phyloP scores from a whole-genome alignment of 1,284 basidiomycete species.

The Boletellus deceptivus region DNA sequence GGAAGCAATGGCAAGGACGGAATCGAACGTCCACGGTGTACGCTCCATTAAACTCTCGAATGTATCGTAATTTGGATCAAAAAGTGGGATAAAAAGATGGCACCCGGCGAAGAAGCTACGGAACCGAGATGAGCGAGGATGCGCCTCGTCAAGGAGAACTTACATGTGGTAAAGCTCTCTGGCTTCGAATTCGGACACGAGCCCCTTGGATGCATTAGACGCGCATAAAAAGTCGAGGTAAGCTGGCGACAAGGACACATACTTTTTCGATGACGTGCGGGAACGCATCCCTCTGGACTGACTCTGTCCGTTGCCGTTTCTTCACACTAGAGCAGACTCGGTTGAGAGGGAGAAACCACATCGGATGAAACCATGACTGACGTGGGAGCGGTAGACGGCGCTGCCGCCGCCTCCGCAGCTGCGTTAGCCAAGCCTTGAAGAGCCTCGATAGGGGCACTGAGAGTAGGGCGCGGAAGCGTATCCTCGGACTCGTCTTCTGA shows the following conservation, averaged over 20 bases:
- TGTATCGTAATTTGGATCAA: conserved; percentile 87
- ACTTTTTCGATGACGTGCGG: conserved; percentile 84
- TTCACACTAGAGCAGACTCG: conserved; percentile 53
- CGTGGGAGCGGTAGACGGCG: conserved; percentile 43
- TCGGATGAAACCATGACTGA: conserved; percentile 23
- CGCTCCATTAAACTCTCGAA: conserved; percentile 88
- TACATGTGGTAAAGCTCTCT: conserved; percentile 82
- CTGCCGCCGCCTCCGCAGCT: conserved; percentile 87
- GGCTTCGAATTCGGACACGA: conserved; percentile 74
- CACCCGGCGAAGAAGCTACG: conserved; percentile 91
- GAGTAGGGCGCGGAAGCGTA: conserved; percentile 72
- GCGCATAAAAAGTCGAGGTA: conserved; percentile 1
- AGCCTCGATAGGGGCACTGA: conserved; percentile 91
- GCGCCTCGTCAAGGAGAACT: conserved; percentile 17
- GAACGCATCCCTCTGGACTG: conserved; percentile 81
- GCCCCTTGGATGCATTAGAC: conserved; percentile 42
- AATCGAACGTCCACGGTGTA: conserved; percentile 90
- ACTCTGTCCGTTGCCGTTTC: conserved; percentile 86
- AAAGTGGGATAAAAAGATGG: conserved; percentile 91
- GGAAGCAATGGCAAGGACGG: conserved; percentile 85
- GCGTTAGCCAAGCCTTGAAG: conserved; percentile 90
- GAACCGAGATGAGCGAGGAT: conserved; percentile 18
- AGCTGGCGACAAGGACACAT: conserved; percentile 4
- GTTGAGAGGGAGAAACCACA: conserved; percentile 12
- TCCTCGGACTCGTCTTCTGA: conserved; percentile 89